Conservation (phyloP, 1,139 yeast species). For the Geotrichum fermentans region DNA sequence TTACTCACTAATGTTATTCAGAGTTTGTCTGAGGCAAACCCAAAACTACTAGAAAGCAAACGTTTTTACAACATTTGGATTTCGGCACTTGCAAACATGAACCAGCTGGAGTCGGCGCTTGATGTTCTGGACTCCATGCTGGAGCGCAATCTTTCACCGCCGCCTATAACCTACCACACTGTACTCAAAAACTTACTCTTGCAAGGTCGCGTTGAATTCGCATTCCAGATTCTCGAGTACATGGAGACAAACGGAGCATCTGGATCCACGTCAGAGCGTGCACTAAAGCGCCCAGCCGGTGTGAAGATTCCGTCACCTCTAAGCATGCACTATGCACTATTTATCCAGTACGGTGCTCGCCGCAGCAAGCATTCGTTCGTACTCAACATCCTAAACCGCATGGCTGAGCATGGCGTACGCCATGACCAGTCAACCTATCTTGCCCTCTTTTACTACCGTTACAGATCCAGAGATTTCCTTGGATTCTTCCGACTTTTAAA, state of each 20-base stretch:
- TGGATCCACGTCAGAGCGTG: background rate
- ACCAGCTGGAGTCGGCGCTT: slow-evolving; percentile 26
- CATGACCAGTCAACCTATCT: slow-evolving; percentile 25
- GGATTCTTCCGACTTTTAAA: slow-evolving; percentile 23
- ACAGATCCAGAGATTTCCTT: slow-evolving; percentile 24
- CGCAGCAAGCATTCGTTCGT: slow-evolving; percentile 24
- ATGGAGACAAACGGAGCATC: slow-evolving; percentile 22
- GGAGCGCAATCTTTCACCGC: slow-evolving; percentile 24
- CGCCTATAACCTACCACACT: slow-evolving; percentile 22
- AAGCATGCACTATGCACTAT: slow-evolving; percentile 26
- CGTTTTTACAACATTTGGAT: slow-evolving; percentile 32
- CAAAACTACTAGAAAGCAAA: slow-evolving; percentile 26
- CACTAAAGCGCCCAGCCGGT: background rate
- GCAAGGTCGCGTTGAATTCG: slow-evolving; percentile 23
- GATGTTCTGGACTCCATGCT: slow-evolving; percentile 30
- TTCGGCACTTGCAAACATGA: slow-evolving; percentile 28
- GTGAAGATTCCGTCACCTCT: slow-evolving; percentile 23
- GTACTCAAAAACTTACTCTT: slow-evolving; percentile 27
- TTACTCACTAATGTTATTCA: slow-evolving; percentile 10
- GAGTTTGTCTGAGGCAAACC: slow-evolving; percentile 21
- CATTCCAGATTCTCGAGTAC: slow-evolving; percentile 24
- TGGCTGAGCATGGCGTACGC: slow-evolving; percentile 20
- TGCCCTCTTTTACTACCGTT: slow-evolving; percentile 26
- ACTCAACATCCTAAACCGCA: slow-evolving; percentile 23
- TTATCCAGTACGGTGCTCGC: slow-evolving; percentile 30